Base-by-base conservation (phyloP, 2,329 filamentous ascomycete species). In the Thielaviopsis euricoi region DNA sequence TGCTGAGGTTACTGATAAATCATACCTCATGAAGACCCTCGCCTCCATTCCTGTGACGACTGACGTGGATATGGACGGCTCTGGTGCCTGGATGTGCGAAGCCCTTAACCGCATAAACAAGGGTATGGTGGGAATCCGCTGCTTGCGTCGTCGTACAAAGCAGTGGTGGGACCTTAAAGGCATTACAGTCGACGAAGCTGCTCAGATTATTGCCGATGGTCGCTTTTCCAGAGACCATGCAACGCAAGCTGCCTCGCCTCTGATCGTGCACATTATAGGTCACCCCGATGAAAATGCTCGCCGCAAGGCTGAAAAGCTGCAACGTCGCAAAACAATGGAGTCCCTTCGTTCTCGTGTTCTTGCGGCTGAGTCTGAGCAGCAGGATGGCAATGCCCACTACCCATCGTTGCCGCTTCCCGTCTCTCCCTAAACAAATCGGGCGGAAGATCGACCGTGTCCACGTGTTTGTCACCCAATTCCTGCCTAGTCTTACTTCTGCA, bases 161-260 rank as follows among this genome's bases (percentile, higher is more conserved):
- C 56, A 53, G 15, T 58, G 58, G 55, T 60, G 56, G 43, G 48
- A 60, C 43, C 23, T 60, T 46, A 60, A 60, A 33, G 33, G 37
- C 19, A 49, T 50, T n/a, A 53, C 37, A n/a, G 19, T 56, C 6
- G n/a, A 21, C 21, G 58, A 56, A 43, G 53, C 48, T 19, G 48
- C 19, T 15, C 51, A 48, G 19, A 22, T 56, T 26, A 21, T 49
- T 29, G 49, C 55, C 21, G 48, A 51, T 29, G 48, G 33, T 13
- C 26, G 48, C 50, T 57, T 57, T 49, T 55, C 55, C 19, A 51
- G 33, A 19, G 43, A 53, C 33, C 52, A 59, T 19, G 43, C 37
- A 19, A 19, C 25, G 17, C 53, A 53, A 25, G 21, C n/a, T 26
- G 50, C 55, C 6, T 33, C 58, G 26, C 53, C 58, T 29, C 9